Base-by-base conservation (phyloP, 23 red algal species). In the Agarophyton chilense region DNA sequence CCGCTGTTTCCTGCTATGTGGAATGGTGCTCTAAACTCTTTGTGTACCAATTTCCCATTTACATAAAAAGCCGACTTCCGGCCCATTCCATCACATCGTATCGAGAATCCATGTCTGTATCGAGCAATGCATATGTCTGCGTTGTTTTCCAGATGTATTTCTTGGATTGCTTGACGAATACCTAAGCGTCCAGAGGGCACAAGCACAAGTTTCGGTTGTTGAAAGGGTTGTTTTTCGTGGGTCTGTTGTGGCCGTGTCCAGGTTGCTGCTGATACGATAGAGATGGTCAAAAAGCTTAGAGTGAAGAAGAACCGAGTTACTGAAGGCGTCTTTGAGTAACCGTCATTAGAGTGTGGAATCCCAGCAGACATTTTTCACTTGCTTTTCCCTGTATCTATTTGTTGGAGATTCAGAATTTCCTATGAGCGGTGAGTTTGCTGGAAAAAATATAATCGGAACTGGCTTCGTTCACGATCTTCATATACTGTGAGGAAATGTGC, bases 221-320 rank as follows among this genome's bases (percentile, higher is more conserved):
- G 0, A 1, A 74, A 25, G 2, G 10, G 16, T 49, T 0, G 19
- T 24, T 49, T 14, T 28, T 43, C 5, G 21, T 10, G 13, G 22
- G 18, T 74, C 13, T 25, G n/a, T 2, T 42, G 40, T 19, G 68
- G 68, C n/a, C 41, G 7, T 2, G 12, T 74, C 68, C 68, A 74
- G 33, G 68, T 74, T 46, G 68, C 68, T 18, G 68, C 68, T 18
- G 68, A 74, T 38, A 74, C 68, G 47, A 74, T 47, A 26, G 68
- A 74, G 4, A 74, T 6, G 12, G 68, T 74, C 18, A 74, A 25
- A n/a, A 74, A 74, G 41, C 33, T 26, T 4, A 74, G 24, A 0
- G 47, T 12, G 18, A 74, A 12, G 25, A 18, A 21, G 2, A 46
- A 24, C 39, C 68, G 68, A 47, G 68, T 31, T 1, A 29, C 43